Evolutionary conservation across 2,329 filamentous ascomycete species (phyloP).

Genomic region (Fusarium foetens): DNA sequence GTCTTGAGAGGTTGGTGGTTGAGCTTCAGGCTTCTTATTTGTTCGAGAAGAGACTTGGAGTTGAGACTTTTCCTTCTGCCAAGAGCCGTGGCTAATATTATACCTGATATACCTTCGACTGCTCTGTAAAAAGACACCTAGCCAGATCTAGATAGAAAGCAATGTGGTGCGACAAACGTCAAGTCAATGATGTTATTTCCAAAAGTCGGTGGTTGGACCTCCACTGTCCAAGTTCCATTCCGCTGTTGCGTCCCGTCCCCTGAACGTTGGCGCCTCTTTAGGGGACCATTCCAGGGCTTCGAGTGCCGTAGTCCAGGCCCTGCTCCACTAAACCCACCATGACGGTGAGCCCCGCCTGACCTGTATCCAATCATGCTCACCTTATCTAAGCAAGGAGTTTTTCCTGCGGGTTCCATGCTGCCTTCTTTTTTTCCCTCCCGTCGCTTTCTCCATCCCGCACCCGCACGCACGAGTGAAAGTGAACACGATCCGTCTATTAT

Average conservation of each 20-base stretch:
- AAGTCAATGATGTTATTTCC: slow-evolving; percentile 11
- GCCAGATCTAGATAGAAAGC: neutral
- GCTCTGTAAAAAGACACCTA: neutral
- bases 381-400: slow-evolving; percentile 37
- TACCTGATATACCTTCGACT: neutral
- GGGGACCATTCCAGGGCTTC: slow-evolving; percentile 23
- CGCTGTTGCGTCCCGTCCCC: neutral
- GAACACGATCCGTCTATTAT: slow-evolving; percentile 49
- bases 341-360: slow-evolving; percentile 14
- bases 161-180: slow-evolving; percentile 12
- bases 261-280: slow-evolving; percentile 23
- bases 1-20: slow-evolving; percentile 4
- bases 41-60: neutral
- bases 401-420: slow-evolving; percentile 36
- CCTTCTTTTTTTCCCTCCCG: slow-evolving; percentile 41
- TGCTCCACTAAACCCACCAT: slow-evolving; percentile 9
- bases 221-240: neutral
- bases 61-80: neutral
- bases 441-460: slow-evolving; percentile 37
- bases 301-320: slow-evolving; percentile 20
- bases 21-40: neutral
- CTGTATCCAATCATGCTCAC: neutral
- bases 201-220: slow-evolving; percentile 33
- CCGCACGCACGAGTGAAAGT: slow-evolving; percentile 41
- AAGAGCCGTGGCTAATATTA: neutral